Evolutionary conservation across 257 asterid genomes (phyloP).

Genomic region (Solanum chmielewskii): DNA sequence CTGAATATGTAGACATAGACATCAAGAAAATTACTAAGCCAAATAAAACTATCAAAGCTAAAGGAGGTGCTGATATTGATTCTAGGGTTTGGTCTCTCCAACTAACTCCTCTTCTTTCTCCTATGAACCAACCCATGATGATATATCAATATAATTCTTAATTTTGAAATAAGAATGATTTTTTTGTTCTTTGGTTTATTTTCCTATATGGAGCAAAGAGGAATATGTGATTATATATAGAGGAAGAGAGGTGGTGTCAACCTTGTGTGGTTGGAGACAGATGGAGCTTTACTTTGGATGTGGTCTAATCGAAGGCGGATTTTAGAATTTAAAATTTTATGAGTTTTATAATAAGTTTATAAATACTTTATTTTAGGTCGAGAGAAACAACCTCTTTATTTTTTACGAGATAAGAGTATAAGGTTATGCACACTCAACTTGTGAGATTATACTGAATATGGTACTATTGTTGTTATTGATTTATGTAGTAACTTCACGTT

Average conservation of each 20-base stretch:
- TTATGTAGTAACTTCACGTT: not conserved
- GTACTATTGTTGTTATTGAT: not conserved
- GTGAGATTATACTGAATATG: not conserved
- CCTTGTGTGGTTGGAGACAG: not conserved
- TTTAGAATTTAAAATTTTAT: not conserved
- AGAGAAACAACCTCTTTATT: not conserved
- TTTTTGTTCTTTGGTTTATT: not conserved
- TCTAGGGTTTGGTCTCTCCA: slow-evolving; percentile 57
- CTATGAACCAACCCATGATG: slow-evolving; percentile 35
- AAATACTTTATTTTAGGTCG: not conserved
- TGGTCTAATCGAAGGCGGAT: not conserved
- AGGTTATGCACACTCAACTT: not conserved
- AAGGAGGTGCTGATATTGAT: slow-evolving; percentile 54
- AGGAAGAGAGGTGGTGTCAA: not conserved
- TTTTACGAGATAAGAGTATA: not conserved
- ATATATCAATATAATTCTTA: not conserved
- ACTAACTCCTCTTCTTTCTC: slow-evolving; percentile 45
- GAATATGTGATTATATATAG: not conserved
- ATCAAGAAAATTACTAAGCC: slow-evolving; percentile 34
- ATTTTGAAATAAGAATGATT: not conserved
- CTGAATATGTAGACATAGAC: slow-evolving; percentile 23
- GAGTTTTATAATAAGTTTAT: rapidly evolving
- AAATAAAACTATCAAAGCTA: slow-evolving; percentile 41
- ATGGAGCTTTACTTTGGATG: not conserved
- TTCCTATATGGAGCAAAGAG: not conserved